Evolutionary conservation across 2,329 filamentous ascomycete species (phyloP).

Genomic region (Aspergillus transmontanensis): DNA sequence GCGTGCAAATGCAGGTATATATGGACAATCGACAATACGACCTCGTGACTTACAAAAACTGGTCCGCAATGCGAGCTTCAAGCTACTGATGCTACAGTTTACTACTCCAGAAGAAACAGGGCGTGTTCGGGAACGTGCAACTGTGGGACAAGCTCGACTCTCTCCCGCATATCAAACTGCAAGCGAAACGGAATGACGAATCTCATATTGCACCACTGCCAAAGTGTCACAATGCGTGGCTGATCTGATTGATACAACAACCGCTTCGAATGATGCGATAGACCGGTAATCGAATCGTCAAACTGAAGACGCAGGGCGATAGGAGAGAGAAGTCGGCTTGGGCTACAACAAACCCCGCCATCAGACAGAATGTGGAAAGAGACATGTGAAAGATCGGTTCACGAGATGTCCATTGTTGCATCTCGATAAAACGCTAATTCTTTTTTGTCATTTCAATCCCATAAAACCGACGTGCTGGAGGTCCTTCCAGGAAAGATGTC

Average conservation of each 20-base stretch:
- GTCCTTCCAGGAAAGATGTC: background rate
- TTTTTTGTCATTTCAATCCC: slow-evolving; percentile 1
- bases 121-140: background rate
- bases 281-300: background rate
- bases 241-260: background rate
- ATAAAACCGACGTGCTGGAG: slow-evolving; percentile 2
- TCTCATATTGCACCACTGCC: background rate
- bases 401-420: background rate
- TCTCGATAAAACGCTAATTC: background rate
- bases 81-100: background rate
- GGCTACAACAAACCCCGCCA: background rate
- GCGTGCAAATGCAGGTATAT: too few relatives aligned
- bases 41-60: background rate
- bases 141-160: slow-evolving; percentile 2
- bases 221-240: background rate
- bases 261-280: too few relatives aligned
- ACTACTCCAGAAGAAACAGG: background rate
- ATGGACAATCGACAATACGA: background rate
- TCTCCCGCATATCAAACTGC: background rate
- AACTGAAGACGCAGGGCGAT: background rate
- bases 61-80: background rate
- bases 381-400: background rate
- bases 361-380: background rate
- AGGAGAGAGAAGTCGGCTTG: background rate
- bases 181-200: background rate